Conservation (phyloP, 2,329 filamentous ascomycete genomes). For the Clonostachys rhizophaga region DNA sequence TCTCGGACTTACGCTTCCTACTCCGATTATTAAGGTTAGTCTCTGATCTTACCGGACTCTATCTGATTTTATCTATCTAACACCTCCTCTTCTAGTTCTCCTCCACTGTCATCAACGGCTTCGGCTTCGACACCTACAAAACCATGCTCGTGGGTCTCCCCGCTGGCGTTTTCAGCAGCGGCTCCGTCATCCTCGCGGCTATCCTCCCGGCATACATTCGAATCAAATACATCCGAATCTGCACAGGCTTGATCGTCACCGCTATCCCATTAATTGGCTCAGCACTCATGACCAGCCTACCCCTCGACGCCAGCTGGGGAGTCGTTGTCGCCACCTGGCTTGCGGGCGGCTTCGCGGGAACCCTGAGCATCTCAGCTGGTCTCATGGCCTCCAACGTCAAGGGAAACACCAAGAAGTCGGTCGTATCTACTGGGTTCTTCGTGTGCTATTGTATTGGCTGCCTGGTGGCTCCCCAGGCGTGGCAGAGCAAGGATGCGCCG, state of each 20-base stretch:
- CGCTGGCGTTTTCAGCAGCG: constrained; percentile 1
- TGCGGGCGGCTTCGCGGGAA: constrained; percentile 29
- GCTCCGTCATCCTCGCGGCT: constrained; percentile 6
- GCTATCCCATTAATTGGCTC: constrained; percentile 31
- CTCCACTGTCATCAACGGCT: constrained; percentile 5
- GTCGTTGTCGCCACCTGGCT: constrained; percentile 43
- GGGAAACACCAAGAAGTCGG: constrained; percentile 19
- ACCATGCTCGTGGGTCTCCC: constrained; percentile 6
- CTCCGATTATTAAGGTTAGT: no score
- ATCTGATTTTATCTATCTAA: background rate
- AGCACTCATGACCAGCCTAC: constrained; percentile 34
- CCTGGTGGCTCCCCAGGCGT: constrained; percentile 36
- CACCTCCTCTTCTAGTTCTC: background rate
- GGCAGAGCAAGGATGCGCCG: constrained; percentile 28
- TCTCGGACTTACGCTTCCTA: no score
- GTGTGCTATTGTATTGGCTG: constrained; percentile 15
- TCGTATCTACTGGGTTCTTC: constrained; percentile 15
- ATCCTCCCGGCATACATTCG: constrained; percentile 9
- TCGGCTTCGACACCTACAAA: constrained; percentile 5
- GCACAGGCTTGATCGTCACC: no score
- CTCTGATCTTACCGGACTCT: no score
- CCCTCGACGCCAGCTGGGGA: constrained; percentile 33
- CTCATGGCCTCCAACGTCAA: constrained; percentile 20
- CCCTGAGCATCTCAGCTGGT: constrained; percentile 32
- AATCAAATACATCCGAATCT: background rate